phyloP scores from a whole-genome alignment of 345 rosid species.

The Salix suchowensis region DNA sequence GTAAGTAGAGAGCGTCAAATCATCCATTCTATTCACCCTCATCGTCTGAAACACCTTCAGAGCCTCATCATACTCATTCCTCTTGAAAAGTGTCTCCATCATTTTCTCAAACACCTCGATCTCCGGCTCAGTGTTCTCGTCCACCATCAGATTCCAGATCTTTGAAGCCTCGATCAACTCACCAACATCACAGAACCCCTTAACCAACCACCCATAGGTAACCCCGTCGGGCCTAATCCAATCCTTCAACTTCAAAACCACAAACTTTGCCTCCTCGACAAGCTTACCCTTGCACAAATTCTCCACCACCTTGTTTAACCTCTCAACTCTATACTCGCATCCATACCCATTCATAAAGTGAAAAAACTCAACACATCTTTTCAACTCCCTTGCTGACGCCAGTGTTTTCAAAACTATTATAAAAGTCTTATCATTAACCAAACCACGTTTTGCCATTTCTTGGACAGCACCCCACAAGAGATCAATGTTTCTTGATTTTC shows the following conservation, averaged over 20 bases:
- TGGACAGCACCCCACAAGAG: conserved; percentile 61
- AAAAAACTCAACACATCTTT: conserved; percentile 60
- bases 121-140: conserved; percentile 53
- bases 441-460: conserved; percentile 41
- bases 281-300: conserved; percentile 48
- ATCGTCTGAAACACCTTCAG: conserved; percentile 56
- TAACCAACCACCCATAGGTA: conserved; percentile 56
- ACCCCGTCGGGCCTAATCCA: conserved; percentile 44
- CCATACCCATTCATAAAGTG: conserved; percentile 67
- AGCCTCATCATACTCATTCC: conserved; percentile 55
- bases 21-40: conserved; percentile 40
- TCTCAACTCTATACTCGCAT: conserved; percentile 39
- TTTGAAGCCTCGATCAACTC: conserved; percentile 67
- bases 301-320: conserved; percentile 51
- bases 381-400: conserved; percentile 64
- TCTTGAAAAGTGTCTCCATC: conserved; percentile 62
- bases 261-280: conserved; percentile 60
- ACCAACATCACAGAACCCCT: conserved; percentile 65
- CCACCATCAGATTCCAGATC: conserved; percentile 80
- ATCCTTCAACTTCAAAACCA: conserved; percentile 55
- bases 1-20: conserved; percentile 60
- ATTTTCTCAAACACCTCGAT: conserved; percentile 53
- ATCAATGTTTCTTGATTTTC: conserved; percentile 62
- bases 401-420: conserved; percentile 50
- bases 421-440: conserved; percentile 70